Conservation (phyloP, 768 basidiomycete genomes). For the Russula olivacea region DNA sequence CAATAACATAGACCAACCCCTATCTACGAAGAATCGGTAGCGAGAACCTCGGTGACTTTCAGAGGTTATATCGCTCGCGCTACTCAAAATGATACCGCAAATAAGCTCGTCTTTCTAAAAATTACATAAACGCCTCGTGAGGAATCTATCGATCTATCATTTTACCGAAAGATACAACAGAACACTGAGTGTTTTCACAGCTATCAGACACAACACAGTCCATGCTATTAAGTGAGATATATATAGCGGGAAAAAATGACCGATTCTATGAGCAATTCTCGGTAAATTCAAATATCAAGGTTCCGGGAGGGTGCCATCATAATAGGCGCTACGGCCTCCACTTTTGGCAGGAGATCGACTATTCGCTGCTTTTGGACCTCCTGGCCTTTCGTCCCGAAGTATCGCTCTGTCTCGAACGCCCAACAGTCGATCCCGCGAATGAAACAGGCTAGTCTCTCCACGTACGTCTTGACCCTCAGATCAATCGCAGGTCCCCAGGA, state of each 20-base stretch:
- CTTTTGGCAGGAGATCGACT: conserved; percentile 9
- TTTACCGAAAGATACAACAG: too few species aligned
- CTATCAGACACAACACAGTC: too few species aligned
- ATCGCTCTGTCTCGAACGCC: conserved; percentile 36
- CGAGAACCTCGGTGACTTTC: too few species aligned
- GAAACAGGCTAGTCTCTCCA: conserved; percentile 39
- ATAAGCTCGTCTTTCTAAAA: too few species aligned
- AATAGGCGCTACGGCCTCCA: not conserved
- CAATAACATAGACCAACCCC: too few species aligned
- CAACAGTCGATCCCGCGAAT: conserved; percentile 33
- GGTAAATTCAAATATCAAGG: conserved; percentile 6
- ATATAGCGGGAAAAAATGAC: not conserved
- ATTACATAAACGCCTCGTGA: too few species aligned
- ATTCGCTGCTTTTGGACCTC: conserved; percentile 25
- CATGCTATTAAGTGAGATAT: not conserved
- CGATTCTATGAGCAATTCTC: not conserved
- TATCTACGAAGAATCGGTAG: too few species aligned
- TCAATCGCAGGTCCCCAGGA: conserved; percentile 32
- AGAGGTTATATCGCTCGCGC: too few species aligned
- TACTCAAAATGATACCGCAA: too few species aligned
- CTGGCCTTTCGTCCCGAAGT: conserved; percentile 31
- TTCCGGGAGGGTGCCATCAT: conserved; percentile 6
- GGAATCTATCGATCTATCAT: too few species aligned
- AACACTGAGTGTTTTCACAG: too few species aligned
- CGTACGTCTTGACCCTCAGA: conserved; percentile 32